Base-by-base conservation (phyloP, 768 basidiomycete species). In the Panaeolus papilionaceus region DNA sequence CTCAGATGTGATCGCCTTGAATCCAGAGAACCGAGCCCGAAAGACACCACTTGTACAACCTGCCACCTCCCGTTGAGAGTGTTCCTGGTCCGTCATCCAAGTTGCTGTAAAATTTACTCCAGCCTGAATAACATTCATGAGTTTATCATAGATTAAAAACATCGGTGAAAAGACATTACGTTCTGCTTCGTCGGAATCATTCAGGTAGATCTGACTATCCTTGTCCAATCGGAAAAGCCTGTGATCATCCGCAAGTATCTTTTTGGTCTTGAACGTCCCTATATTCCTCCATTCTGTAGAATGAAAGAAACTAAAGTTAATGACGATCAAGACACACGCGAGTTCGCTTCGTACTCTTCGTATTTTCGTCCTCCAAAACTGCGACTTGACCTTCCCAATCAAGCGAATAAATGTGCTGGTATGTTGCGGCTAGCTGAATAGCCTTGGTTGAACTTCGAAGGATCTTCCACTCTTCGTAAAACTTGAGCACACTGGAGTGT, bases 211-310 rank as follows among this genome's bases (percentile, higher is more conserved):
- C 4, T 58, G 33, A 16, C 16, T 18, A 37, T 58, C 54, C 54
- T 58, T 58, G 54, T 58, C 54, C 26, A 58, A 16, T 16, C 54
- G 14, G 54, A 58, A 58, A 16, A 58, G 54, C n/a, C 54, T 58
- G 20, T 58, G 28, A 4, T 58, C 54, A 12, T 58, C 54, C 11
- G 54, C 54, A 16, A 28, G 54, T 16, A 58, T 58, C 14, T 58
- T 58, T 3, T 37, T 58, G 12, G 54, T 58, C 28, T 58, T 58
- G 33, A 58, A 58, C 11, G 54, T 58, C 1, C 54, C 54, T 3
- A 58, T 16, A 12, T 33, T 58, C 33, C 28, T 58, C 54, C 54
- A 58, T 58, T 58, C 54, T 58, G 54, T 5, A 16, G 6, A 1
- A 11, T 9, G 16, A 11, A 37, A 33, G 4, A 7, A 8, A n/a